A percentile compares a stretch with the other conserved stretches of the same genome.
Conservation (phyloP, 495 filamentous ascomycete species). For the Letharia columbiana region DNA sequence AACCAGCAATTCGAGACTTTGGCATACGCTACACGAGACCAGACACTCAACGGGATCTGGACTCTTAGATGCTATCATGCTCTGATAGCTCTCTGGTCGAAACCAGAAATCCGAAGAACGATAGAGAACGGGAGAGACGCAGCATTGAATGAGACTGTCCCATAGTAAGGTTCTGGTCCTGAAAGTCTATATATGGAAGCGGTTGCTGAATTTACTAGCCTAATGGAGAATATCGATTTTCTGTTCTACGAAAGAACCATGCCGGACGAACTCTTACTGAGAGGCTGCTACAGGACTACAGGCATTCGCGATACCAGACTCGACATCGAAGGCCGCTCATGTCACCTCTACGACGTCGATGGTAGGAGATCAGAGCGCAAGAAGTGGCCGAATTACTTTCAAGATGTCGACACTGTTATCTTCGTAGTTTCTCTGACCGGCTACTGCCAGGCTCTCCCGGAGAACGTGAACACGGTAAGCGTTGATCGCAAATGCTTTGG, state of each 20-base stretch:
- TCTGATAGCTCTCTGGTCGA: slow-evolving; percentile 4
- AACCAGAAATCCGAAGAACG: not conserved
- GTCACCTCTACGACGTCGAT: slow-evolving; percentile 15
- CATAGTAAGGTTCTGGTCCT: slow-evolving; percentile 6
- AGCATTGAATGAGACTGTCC: slow-evolving; percentile 5
- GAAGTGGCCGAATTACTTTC: slow-evolving; percentile 10
- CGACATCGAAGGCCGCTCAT: not conserved
- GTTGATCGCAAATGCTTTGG: not conserved
- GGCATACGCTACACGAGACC: not conserved
- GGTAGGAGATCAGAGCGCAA: slow-evolving; percentile 10
- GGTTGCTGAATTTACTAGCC: not conserved
- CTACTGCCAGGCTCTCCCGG: slow-evolving; percentile 18
- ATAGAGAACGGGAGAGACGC: slow-evolving; percentile 6
- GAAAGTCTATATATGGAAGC: not conserved
- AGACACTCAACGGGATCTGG: not conserved
- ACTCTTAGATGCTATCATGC: slow-evolving; percentile 1
- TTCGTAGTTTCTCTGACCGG: slow-evolving; percentile 17
- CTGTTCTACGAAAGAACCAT: not conserved
- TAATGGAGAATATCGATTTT: slow-evolving; percentile 6
- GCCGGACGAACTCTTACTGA: slow-evolving; percentile 5
- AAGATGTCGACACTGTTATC: slow-evolving; percentile 13
- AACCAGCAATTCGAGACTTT: not conserved
- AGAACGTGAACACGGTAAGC: slow-evolving; percentile 5
- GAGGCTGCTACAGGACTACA: not conserved
- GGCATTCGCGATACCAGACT: not conserved